Percentiles rank a stretch among this genome's conserved stretches.
These are phyloP conservation scores for Leccinum imitatum DNA, from an alignment of 768 basidiomycete genomes.

Conservation along the genomic window DNA sequence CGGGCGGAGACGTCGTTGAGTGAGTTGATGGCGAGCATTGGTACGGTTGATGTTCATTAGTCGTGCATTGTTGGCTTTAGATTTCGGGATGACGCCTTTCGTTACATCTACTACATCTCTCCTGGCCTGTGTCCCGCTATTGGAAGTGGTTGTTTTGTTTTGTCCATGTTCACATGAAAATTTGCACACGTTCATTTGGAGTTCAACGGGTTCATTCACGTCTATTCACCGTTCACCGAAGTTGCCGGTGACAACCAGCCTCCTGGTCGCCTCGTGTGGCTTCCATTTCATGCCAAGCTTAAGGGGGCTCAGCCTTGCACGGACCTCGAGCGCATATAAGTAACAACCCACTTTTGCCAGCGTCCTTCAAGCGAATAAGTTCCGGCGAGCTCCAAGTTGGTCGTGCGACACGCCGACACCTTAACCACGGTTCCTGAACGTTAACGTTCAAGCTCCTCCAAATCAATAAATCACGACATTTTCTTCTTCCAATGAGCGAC, in stretches of 20 bases:
- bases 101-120: too few relatives aligned
- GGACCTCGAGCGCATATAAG: background rate
- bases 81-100: too few relatives aligned
- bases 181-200: too few relatives aligned
- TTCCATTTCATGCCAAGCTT: background rate
- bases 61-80: too few relatives aligned
- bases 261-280: constrained; percentile 12
- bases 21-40: too few relatives aligned
- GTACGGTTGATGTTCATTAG: too few relatives aligned
- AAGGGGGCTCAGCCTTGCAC: background rate
- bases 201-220: too few relatives aligned
- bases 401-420: too few relatives aligned
- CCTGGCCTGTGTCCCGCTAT: too few relatives aligned
- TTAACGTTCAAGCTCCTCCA: background rate
- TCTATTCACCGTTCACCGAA: background rate
- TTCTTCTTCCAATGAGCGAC: background rate
- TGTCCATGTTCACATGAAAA: too few relatives aligned
- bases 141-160: too few relatives aligned
- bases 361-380: background rate
- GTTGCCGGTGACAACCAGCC: constrained; percentile 3
- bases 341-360: background rate
- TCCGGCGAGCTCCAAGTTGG: background rate
- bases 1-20: too few relatives aligned
- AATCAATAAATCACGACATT: background rate
- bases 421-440: background rate